Evolutionary conservation across 495 filamentous ascomycete species (phyloP), one percentile per base, ranked within the genome.

Genomic region (Collariella sp.): DNA sequence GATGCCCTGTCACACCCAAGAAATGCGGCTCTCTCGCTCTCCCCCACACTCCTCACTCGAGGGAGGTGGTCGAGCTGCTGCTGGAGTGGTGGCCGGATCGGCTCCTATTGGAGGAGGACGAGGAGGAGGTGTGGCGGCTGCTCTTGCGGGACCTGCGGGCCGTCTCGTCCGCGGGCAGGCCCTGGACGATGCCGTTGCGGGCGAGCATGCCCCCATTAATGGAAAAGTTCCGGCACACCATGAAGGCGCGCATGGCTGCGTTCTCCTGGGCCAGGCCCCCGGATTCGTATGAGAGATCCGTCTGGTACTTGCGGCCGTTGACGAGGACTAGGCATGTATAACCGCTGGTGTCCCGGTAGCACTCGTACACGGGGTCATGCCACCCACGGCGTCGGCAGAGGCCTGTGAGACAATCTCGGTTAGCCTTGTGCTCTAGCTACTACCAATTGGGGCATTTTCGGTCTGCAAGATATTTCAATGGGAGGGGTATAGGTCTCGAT

Each of bases 181-280:
- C 90, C 79, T 96, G 90, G 66, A 93, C 79, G 43, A 90, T 83
- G 22, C 87, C 88, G 78, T 73, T 88, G 76, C 73, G 88, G 76
- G 66, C 88, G 73, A 67, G 81, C 89, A 91, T 94, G 72, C 91
- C 91, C 62, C 95, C 93, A 70, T 96, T 97, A 68, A 95, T 85
- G 56, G 91, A 96, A 75, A 98, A 96, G 74, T 96, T 95, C 67
- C 91, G 86, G 77, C 93, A 98, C 55, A 97, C 91, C 76, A 95
- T 87, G 72, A 95, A 98, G 55, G 93, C 93, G 57, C 88, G 85
- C 84, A 93, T 96, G 56, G 93, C 93, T 49, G 93, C 93, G 65
- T 89, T 91, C 72, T 98, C 91, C 63, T 88, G 86, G 47, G 93
- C 93, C 60, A 96, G 77, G 48, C 78, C 76, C 58, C 91, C 85